phyloP scores from a whole-genome alignment of 2,329 filamentous ascomycete species.

The Cercospora sp. region DNA sequence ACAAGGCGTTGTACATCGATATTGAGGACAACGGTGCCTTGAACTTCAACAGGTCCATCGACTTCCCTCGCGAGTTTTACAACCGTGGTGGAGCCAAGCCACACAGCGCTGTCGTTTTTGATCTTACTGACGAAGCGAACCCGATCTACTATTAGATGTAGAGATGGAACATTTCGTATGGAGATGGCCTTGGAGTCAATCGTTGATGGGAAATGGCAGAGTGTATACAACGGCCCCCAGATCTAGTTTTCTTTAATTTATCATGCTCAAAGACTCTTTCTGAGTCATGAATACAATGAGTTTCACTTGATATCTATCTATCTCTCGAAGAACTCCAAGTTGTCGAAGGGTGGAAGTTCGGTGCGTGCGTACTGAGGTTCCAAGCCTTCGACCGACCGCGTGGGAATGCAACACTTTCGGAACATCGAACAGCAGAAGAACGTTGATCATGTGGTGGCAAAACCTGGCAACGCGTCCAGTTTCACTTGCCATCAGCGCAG shows the following conservation, averaged over 20 bases:
- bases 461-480: not conserved
- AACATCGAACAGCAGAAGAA: too few relatives aligned
- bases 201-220: not conserved
- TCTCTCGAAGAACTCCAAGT: not conserved
- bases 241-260: not conserved
- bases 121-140: not conserved
- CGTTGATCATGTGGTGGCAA: not conserved
- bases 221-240: not conserved
- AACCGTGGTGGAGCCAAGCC: slow-evolving; percentile 59
- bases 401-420: too few relatives aligned
- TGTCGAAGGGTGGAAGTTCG: too few relatives aligned
- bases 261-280: not conserved
- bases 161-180: not conserved
- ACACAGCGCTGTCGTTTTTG: slow-evolving; percentile 38
- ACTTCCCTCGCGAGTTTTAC: slow-evolving; percentile 57
- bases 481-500: not conserved
- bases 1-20: slow-evolving; percentile 64
- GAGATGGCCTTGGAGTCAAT: not conserved
- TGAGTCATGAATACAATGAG: not conserved
- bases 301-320: not conserved
- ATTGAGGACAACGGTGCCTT: slow-evolving; percentile 57
- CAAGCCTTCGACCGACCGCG: too few relatives aligned
- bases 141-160: not conserved
- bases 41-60: slow-evolving; percentile 60
- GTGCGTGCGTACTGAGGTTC: too few relatives aligned